phyloP scores from a whole-genome alignment of 2,329 filamentous ascomycete genomes.

The Pestalotiopsis fici region DNA sequence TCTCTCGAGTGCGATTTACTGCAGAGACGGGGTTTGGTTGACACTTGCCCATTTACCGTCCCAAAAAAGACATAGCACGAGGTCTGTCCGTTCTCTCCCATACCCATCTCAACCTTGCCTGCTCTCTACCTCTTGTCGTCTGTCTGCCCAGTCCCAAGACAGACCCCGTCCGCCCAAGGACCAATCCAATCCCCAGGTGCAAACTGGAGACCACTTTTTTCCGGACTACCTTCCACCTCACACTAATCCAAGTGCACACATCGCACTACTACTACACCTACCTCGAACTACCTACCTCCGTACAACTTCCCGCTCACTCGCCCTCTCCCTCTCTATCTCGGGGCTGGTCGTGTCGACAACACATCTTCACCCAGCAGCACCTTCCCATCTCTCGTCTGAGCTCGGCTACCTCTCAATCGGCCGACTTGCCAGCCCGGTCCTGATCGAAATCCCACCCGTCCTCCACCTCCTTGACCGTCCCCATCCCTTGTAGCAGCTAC shows the following conservation, averaged over 20 bases:
- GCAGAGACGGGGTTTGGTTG: not conserved
- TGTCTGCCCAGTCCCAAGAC: not conserved
- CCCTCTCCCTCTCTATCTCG: not conserved
- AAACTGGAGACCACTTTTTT: constrained; percentile 2
- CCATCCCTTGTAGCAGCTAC: constrained; percentile 28
- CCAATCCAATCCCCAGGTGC: not conserved
- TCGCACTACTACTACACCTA: not conserved
- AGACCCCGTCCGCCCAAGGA: not conserved
- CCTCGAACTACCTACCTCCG: not conserved
- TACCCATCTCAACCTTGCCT: not conserved
- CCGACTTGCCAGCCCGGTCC: not conserved
- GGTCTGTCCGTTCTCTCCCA: not conserved
- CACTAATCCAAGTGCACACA: not conserved
- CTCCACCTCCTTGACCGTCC: constrained; percentile 23
- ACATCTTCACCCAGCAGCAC: not conserved
- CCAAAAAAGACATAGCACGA: not conserved
- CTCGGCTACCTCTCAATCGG: not conserved
- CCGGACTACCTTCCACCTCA: constrained; percentile 4
- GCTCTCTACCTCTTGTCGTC: not conserved
- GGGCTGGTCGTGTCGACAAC: constrained; percentile 11
- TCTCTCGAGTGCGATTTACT: not conserved
- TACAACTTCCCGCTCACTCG: not conserved
- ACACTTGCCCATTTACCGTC: not conserved
- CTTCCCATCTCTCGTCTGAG: constrained; percentile 1
- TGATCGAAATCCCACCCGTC: constrained; percentile 19